phyloP scores from a whole-genome alignment of 2,329 filamentous ascomycete genomes.

The Trichoderma aggressivum region DNA sequence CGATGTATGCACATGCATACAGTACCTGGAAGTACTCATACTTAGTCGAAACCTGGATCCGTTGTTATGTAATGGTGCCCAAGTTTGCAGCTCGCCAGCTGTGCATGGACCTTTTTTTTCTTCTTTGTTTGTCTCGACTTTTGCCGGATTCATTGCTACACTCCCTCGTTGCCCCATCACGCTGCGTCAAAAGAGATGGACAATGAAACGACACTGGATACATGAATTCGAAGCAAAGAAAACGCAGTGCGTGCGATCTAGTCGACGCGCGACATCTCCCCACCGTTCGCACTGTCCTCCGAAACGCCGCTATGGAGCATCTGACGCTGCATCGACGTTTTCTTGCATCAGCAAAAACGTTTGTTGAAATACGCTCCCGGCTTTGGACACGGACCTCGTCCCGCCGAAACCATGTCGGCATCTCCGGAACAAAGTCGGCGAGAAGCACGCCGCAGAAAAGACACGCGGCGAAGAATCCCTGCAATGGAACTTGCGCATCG shows the following conservation, averaged over 20 bases:
- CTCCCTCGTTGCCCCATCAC: slow-evolving; percentile 1
- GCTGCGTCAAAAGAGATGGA: background rate
- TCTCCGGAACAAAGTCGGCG: background rate
- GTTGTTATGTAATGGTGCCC: slow-evolving; percentile 11
- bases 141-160: slow-evolving; percentile 1
- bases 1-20: background rate
- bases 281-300: background rate
- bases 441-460: background rate
- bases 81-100: background rate
- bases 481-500: background rate
- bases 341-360: background rate
- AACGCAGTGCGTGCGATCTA: background rate
- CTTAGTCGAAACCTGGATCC: background rate
- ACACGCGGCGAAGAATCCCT: background rate
- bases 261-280: no score
- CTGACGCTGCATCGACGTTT: slow-evolving; percentile 1
- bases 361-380: background rate
- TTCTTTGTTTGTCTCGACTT: background rate
- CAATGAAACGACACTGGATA: background rate
- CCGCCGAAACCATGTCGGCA: background rate
- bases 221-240: background rate
- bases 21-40: background rate
- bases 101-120: background rate
- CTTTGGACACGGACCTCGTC: background rate
- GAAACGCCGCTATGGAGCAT: background rate